These are phyloP conservation scores for Vaccinium vitisidaea DNA, from an alignment of 148 eudicot genomes.

Conservation along the genomic window DNA sequence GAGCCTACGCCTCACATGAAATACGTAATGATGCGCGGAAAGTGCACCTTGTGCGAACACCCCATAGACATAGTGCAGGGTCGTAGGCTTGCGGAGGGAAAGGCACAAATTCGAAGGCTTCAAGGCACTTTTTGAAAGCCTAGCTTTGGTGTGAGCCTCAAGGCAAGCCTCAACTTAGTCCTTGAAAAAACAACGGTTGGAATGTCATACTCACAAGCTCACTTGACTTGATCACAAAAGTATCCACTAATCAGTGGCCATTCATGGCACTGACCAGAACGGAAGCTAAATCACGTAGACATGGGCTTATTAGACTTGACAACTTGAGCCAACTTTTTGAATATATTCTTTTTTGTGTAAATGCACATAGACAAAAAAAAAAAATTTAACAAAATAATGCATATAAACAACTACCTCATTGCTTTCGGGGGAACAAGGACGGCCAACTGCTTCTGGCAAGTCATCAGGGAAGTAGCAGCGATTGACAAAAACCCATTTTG, in stretches of 20 bases:
- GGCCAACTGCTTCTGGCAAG: constrained; percentile 89
- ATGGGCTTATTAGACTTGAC: background rate
- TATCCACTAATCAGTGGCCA: background rate
- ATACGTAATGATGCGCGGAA: no score
- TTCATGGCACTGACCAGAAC: background rate
- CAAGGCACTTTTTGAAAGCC: no score
- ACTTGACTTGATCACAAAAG: background rate
- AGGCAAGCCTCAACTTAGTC: no score
- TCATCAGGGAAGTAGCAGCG: constrained; percentile 85
- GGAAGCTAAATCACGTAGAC: constrained; percentile 10
- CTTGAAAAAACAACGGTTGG: background rate
- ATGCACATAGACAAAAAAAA: background rate
- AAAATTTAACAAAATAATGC: background rate
- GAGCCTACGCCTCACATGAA: no score
- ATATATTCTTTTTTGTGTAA: background rate
- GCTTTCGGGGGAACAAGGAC: constrained; percentile 78
- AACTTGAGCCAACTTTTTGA: background rate
- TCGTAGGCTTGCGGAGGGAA: no score
- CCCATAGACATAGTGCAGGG: no score
- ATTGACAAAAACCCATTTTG: constrained; percentile 62
- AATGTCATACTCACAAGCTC: background rate
- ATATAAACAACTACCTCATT: constrained; percentile 61
- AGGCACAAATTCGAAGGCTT: no score
- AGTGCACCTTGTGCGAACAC: no score
- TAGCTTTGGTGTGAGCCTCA: no score